Evolutionary conservation across 495 filamentous ascomycete species (phyloP), one percentile per base, ranked within the genome.

Genomic region (Choiromyces venosus): DNA sequence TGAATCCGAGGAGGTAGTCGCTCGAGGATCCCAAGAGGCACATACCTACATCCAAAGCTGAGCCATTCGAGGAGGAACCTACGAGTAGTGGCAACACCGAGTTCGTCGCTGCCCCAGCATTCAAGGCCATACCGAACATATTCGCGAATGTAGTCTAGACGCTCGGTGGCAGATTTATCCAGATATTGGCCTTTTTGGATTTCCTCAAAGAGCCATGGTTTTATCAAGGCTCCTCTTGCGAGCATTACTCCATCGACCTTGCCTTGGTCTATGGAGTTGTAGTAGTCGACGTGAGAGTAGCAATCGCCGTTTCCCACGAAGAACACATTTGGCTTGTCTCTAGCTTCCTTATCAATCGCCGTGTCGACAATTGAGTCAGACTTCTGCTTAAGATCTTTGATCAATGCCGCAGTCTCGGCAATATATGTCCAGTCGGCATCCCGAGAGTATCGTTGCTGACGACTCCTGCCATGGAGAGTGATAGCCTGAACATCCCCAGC

Each of bases 151-250:
- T 94, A 90, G n/a, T 84, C 82, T 52, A 99, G 84, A 42, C 95
- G 90, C 87, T 99, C 95, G 0, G 89, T 86, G 12, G 93, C 91
- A 21, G 91, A 91, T 80, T 98, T 99, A 84, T 99, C 95, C 25
- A 99, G 86, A 77, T 98, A 97, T 82, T 98, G 96, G 1, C 92
- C 91, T 42, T 87, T 86, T 73, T 91, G 88, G 73, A 99, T 98
- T 82, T 99, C 95, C 81, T 98, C 95, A 81, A 97, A 99, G 68
- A 99, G 83, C 95, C 95, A 99, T 1, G 96, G 93, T 83, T 98
- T 99, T 83, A 97, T 91, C 73, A 98, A 84, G 8, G 94, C 94
- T 65, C 94, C 94, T 70, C 94, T 89, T 19, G 88, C 94, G 69
- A 97, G 87, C 94, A 98, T 98, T 74, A 96, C 91, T 14, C 87